Evolutionary conservation across 306 rosid genomes (phyloP).

Genomic region (Cotoneaster glaucophyllus): DNA sequence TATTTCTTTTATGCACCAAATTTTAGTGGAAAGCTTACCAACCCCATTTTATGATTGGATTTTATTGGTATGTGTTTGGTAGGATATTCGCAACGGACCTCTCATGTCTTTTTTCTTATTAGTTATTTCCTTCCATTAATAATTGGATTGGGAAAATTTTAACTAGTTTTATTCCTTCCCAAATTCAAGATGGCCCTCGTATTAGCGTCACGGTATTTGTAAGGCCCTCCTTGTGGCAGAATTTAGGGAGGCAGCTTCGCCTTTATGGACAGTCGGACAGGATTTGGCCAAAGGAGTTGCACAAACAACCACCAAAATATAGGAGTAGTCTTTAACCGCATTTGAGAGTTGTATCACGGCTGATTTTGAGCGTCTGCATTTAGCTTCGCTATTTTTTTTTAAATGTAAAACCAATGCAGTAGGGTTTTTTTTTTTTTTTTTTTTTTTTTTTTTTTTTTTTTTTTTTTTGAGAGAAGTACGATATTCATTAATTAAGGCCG

Average conservation of each 20-base stretch:
- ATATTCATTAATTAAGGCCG: too few species aligned
- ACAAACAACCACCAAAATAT: background rate
- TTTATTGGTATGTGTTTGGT: constrained; percentile 23
- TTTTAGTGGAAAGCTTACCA: constrained; percentile 13
- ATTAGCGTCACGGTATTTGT: background rate
- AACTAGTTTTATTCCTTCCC: background rate
- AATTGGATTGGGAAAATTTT: background rate
- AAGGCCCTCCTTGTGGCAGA: background rate
- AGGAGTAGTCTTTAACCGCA: too few species aligned
- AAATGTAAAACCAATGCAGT: background rate
- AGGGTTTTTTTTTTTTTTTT: too few species aligned
- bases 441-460: too few species aligned
- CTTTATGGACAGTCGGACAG: background rate
- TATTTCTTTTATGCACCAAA: background rate
- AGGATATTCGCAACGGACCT: constrained; percentile 7
- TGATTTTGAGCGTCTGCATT: too few species aligned
- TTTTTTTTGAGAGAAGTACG: too few species aligned
- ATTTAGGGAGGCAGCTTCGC: background rate
- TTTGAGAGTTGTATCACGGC: too few species aligned
- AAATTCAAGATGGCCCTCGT: background rate
- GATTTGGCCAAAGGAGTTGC: background rate
- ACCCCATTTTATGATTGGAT: background rate
- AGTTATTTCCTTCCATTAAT: background rate
- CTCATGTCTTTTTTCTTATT: background rate
- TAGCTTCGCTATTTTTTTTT: too few species aligned